Base-by-base conservation (phyloP, 2,329 filamentous ascomycete genomes). In the Pyrenophora teres region DNA sequence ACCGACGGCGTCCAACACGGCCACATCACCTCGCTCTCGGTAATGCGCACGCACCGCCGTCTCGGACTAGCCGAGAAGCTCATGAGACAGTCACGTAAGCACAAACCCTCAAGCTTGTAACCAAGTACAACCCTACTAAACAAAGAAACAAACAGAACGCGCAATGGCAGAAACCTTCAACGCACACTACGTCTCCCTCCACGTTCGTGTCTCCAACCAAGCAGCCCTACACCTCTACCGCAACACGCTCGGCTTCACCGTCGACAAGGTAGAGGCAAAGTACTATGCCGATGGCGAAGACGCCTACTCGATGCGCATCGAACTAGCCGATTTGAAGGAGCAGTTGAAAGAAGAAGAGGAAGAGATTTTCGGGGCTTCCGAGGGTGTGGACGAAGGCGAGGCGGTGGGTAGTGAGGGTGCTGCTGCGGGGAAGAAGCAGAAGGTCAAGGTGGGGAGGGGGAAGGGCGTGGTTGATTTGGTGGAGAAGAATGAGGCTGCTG, bases 281-380 rank as follows among this genome's bases (percentile, higher is more conserved):
- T 96, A 96, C 83, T 99, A 99, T 73, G 94, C 94, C 51, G 94
- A 99, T 74, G 93, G 93, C 54, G 94, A 99, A 78, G 91, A 99
- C 78, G 94, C 94, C 32, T 96, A 87, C 72, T 89, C 86, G 70
- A 99, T 99, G 94, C 87, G 87, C 57, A 89, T 96, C 73, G 88
- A 97, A 68, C 82, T 99, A 37, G 75, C 77, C 2, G 76, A 78
- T 43, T 71, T 87, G 38, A 77, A 80, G 46, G 78, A 83, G 52
- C 79, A 81, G 60, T 80, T 89, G 12, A 57, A 71, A 39, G 71
- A 79, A 57, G 68, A 69, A 27, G 70, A 68, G 31, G 69, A 67
- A 2, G 67, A 69, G 15, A 62, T 56, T 31, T 72, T 73, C 8
- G 72, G 71, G 27, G 8, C 27, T 10, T 30, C 27, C 36, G 71